Evolutionary conservation across 2,329 filamentous ascomycete species (phyloP), one percentile per base, ranked within the genome.

Genomic region (Penicillium sp.): DNA sequence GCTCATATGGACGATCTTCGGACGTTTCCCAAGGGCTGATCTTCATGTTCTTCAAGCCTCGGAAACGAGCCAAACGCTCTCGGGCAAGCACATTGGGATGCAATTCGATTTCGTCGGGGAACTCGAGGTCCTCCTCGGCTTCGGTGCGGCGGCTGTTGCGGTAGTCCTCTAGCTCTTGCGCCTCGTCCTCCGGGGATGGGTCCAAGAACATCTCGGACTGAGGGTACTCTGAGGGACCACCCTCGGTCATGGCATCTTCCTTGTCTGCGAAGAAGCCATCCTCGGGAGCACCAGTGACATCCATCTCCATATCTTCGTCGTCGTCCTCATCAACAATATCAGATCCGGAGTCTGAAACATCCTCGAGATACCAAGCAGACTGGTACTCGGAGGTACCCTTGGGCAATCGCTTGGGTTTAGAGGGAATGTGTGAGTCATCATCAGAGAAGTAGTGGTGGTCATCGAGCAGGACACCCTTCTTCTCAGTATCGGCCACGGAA

Each of bases 371-470:
- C 95, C 95, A 99, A 10, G 94, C 93, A 24, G 93, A 86, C 79
- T 99, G 95, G 78, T 97, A 98, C 59, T 89, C 88, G 42, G 95
- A 98, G 2, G 95, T 99, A 65, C 95, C 95, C 77, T 89, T 91
- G 0, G 95, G 95, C 24, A 99, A 79, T 65, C 88, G 87, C 78
- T 89, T 95, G 7, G 91, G 91, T 35, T 81, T 79, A 38, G 84
- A 79, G 19, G 87, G 81, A 19, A 84, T 81, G 57, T 88, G 83
- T 4, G 78, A 80, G 57, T 95, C 90, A 51, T 95, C 92, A 47
- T 98, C 94, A 0, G 93, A 93, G 74, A 98, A 99, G 78, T 99
- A 99, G 75, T 98, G 94, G 76, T 99, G 94, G 68, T 98, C 94
- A 69, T 99, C 95, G 10, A 99, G 84, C 44, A 99, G 81, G 1